Evolutionary conservation across 2,329 filamentous ascomycete species (phyloP), one percentile per base, ranked within the genome.

Genomic region (Fusarium vanettenii): DNA sequence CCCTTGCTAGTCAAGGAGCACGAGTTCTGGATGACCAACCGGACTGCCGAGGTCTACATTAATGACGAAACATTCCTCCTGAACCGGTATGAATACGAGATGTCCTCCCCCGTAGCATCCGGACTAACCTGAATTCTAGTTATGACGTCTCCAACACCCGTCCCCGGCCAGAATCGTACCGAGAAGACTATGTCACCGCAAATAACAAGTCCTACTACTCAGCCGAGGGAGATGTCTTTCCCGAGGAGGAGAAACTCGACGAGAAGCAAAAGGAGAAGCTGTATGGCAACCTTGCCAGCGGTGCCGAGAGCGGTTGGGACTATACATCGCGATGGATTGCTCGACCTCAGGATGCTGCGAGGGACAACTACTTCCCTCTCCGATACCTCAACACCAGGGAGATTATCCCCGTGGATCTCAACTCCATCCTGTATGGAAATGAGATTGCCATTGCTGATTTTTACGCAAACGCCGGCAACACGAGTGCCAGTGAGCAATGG

Each of bases 221-320:
- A 14, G 76, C 82, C 6, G 87, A 87, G 2, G 91, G 91, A 27
- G 87, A 88, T 52, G 87, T 91, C 71, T 92, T 91, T 77, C 88
- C 89, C 1, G 86, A 87, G 60, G 85, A 80, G 0, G 79, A 81
- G 13, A 74, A 85, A 2, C 86, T 92, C 18, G 89, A 87, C 72
- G 86, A 89, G 5, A 83, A 85, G 0, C 81, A 91, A 72, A 87
- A 87, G 71, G 87, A 84, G 1, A 78, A 79, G 0, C 81, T 93
- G 6, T 93, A 93, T 76, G 84, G 87, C 31, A 90, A 93, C 76
- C 85, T 93, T 4, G 91, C 92, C 20, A 88, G 87, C 16, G 91
- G 91, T 14, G 92, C 92, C 22, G 92, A 93, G 80, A 90, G 88
- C 6, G 91, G 92, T 31, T 90, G 89, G 88, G 92, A 93, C 79